Percentiles rank a stretch among this genome's conserved stretches.
phyloP scores from a whole-genome alignment of 176 grass and related monocot species.

The Leersia perrieri region DNA sequence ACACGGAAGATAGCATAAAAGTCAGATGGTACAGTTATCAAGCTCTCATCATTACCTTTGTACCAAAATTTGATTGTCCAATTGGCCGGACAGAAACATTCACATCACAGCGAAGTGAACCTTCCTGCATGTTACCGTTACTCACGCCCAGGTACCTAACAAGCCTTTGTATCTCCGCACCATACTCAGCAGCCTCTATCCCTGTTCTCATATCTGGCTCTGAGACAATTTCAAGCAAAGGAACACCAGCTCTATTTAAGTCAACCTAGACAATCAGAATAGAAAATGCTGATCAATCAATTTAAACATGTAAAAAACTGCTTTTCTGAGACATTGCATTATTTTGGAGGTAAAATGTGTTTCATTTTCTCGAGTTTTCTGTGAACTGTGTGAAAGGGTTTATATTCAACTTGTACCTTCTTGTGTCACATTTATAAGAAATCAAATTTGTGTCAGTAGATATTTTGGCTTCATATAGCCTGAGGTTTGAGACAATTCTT shows the following conservation, averaged over 20 bases:
- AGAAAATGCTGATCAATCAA: conserved; percentile 14
- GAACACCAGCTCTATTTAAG: conserved; percentile 87
- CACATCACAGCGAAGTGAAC: conserved; percentile 97
- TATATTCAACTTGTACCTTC: background rate
- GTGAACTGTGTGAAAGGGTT: background rate
- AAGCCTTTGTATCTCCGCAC: conserved; percentile 75
- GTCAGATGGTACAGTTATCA: background rate
- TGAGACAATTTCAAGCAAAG: conserved; percentile 91
- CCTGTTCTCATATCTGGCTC: conserved; percentile 86
- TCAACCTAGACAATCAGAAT: conserved; percentile 60
- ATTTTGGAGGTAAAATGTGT: background rate
- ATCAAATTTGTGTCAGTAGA: background rate
- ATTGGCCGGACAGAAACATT: conserved; percentile 75
- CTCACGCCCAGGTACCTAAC: conserved; percentile 88
- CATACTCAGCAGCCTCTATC: conserved; percentile 83
- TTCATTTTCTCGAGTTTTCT: background rate
- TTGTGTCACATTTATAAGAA: conserved; percentile 15
- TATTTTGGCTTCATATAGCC: background rate
- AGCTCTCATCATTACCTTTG: conserved; percentile 58
- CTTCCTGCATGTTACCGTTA: conserved; percentile 99
- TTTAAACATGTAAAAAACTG: background rate
- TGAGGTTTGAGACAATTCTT: background rate
- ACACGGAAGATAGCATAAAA: background rate
- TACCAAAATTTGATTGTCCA: conserved; percentile 82
- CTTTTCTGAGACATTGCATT: background rate